These are phyloP conservation scores for Tagetes patula DNA, from an alignment of 129 eudicot genomes.

Conservation along the genomic window DNA sequence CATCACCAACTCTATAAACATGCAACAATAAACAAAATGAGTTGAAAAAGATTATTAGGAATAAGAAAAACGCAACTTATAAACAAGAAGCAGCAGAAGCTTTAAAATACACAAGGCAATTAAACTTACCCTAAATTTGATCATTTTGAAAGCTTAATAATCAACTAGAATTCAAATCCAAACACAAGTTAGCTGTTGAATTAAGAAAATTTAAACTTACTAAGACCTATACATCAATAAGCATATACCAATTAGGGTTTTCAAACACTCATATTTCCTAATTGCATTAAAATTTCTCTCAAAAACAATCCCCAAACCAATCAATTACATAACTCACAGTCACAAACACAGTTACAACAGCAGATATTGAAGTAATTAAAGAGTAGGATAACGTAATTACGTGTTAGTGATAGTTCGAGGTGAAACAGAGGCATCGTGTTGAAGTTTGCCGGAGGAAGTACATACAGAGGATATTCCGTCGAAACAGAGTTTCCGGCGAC, in stretches of 20 bases:
- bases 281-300: constrained; percentile 8
- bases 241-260: constrained; percentile 9
- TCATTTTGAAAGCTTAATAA: not conserved
- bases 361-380: constrained; percentile 13
- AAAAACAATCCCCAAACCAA: not conserved
- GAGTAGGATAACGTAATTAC: constrained; percentile 27
- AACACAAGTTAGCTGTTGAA: not conserved
- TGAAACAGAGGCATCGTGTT: constrained; percentile 32
- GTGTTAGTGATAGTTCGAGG: constrained; percentile 34
- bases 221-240: not conserved
- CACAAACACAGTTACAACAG: not conserved
- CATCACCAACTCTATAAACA: constrained; percentile 44
- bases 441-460: constrained; percentile 33
- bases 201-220: not conserved
- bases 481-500: constrained; percentile 78
- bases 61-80: not conserved
- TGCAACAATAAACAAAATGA: not conserved
- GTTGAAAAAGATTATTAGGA: not conserved
- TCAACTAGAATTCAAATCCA: not conserved
- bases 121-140: not conserved
- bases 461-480: constrained; percentile 49
- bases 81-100: not conserved
- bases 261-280: not conserved
- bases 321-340: not conserved
- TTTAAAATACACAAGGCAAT: constrained; percentile 6